Evolutionary conservation across 2,329 filamentous ascomycete genomes (phyloP).

Genomic region (Mariannaea elegans): DNA sequence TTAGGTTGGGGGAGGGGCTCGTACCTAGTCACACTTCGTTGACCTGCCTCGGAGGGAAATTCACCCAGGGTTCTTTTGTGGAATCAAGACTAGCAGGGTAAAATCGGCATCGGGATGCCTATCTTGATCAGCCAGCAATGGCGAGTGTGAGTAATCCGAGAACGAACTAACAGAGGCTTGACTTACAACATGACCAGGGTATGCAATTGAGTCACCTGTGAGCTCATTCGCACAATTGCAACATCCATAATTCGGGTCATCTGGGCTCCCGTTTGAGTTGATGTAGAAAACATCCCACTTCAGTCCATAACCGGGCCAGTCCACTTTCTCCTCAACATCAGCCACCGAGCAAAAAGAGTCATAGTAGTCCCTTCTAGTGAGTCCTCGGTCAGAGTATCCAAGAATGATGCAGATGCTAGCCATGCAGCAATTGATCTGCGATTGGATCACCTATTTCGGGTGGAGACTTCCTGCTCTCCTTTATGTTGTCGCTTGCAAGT

Average conservation of each 20-base stretch:
- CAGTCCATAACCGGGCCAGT: too few relatives aligned
- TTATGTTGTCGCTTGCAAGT: too few relatives aligned
- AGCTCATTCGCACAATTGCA: background rate
- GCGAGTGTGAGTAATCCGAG: background rate
- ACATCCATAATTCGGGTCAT: background rate
- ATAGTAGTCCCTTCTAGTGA: too few relatives aligned
- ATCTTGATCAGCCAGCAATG: background rate
- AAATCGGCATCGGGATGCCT: constrained; percentile 8
- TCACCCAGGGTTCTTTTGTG: constrained; percentile 1
- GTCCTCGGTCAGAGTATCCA: too few relatives aligned
- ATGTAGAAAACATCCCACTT: background rate
- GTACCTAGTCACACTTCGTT: background rate
- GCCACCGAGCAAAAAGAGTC: too few relatives aligned
- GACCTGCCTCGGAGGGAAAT: constrained; percentile 14
- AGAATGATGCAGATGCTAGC: too few relatives aligned
- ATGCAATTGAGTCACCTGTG: background rate
- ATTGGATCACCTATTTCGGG: too few relatives aligned
- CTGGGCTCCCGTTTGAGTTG: background rate
- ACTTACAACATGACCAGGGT: background rate
- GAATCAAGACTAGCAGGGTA: constrained; percentile 2
- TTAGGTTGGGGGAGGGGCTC: constrained; percentile 4
- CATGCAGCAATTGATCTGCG: too few relatives aligned
- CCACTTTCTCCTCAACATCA: too few relatives aligned
- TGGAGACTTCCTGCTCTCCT: too few relatives aligned
- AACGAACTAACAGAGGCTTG: background rate